These are phyloP conservation scores for Chlorella sp. DNA, from an alignment of 139 green algal species.

Conservation along the genomic window DNA sequence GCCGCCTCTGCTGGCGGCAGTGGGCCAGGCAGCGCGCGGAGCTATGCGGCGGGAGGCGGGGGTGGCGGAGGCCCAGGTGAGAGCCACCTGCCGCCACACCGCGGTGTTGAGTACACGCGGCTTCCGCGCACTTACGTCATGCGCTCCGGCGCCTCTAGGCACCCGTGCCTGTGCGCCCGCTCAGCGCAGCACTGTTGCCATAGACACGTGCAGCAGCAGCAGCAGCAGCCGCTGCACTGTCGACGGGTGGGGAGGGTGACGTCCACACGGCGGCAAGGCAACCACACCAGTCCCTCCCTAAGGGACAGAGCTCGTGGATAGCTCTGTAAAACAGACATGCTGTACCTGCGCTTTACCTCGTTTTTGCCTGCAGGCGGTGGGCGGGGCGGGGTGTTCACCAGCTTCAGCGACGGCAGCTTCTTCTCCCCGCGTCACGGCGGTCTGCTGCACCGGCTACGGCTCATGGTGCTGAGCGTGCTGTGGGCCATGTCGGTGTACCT, in stretches of 20 bases:
- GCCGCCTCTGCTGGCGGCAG: not conserved
- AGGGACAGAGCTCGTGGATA: not conserved
- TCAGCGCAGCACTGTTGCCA: not conserved
- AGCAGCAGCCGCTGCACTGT: not conserved
- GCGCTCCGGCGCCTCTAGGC: not conserved
- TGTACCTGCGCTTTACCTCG: not conserved
- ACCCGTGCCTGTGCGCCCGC: not conserved
- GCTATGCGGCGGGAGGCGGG: not conserved
- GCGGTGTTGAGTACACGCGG: too few relatives aligned
- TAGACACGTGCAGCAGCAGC: not conserved
- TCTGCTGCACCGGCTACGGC: not conserved
- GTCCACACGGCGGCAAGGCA: not conserved
- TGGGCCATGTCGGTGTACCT: not conserved
- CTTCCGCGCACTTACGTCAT: too few relatives aligned
- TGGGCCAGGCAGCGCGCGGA: not conserved
- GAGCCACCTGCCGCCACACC: too few relatives aligned
- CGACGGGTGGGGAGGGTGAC: not conserved
- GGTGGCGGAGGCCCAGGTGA: too few relatives aligned
- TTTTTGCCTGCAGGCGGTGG: not conserved
- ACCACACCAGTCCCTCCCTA: not conserved
- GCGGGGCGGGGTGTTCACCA: not conserved
- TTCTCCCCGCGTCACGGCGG: not conserved
- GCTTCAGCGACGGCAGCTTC: too few relatives aligned
- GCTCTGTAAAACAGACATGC: too few relatives aligned
- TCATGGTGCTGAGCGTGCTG: not conserved